phyloP scores from a whole-genome alignment of 345 rosid genomes.

The Angophora floribunda region DNA sequence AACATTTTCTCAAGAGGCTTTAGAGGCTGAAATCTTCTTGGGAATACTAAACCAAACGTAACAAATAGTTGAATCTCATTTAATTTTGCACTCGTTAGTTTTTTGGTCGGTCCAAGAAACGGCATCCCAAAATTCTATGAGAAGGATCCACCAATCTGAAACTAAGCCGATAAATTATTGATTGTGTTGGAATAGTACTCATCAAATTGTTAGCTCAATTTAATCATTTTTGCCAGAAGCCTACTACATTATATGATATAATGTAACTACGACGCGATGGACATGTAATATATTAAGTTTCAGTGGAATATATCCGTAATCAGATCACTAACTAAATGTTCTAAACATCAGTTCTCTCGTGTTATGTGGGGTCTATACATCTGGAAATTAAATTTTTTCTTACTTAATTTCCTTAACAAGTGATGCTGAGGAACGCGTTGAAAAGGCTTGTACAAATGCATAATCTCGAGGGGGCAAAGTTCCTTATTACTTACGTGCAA shows the following conservation, averaged over 20 bases:
- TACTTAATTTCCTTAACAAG: background rate
- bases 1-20: too few species aligned
- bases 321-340: too few species aligned
- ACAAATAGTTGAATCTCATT: background rate
- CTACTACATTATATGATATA: too few species aligned
- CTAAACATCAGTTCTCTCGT: too few species aligned
- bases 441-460: background rate
- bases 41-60: too few species aligned
- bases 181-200: background rate
- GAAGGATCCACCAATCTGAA: too few species aligned
- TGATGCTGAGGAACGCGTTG: accelerated
- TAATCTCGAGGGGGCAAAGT: background rate
- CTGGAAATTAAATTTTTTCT: background rate
- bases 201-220: too few species aligned
- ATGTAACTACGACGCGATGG: background rate
- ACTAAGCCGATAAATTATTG: too few species aligned
- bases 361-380: too few species aligned
- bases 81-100: background rate
- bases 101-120: background rate
- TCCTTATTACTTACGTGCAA: background rate
- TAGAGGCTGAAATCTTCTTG: too few species aligned
- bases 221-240: too few species aligned
- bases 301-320: accelerated
- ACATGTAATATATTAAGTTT: too few species aligned
- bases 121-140: accelerated